Evolutionary conservation across 73 alveolate genomes (phyloP).

Genomic region (Tetrahymena elliotti): DNA sequence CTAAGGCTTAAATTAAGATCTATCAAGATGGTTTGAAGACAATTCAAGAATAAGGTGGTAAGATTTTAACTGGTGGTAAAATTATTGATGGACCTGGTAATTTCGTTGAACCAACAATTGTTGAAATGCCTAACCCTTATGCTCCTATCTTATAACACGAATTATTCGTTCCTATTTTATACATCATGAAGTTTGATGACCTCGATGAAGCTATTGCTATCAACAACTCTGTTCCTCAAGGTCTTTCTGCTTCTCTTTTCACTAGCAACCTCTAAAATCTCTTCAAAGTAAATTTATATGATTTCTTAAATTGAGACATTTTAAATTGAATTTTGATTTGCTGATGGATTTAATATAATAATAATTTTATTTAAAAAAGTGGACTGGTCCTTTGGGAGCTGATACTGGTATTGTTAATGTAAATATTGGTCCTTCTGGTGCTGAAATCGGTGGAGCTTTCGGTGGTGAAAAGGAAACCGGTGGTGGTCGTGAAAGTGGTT

Average conservation of each 20-base stretch:
- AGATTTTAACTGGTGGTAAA: constrained; percentile 69
- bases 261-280: constrained; percentile 66
- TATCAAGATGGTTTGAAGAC: constrained; percentile 55
- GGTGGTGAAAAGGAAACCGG: constrained; percentile 97
- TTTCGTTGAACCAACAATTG: constrained; percentile 79
- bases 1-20: constrained; percentile 53
- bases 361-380: neutral
- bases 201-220: constrained; percentile 75
- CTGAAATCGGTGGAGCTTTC: constrained; percentile 94
- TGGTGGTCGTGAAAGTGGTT: constrained; percentile 92
- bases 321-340: neutral
- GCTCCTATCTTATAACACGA: constrained; percentile 69
- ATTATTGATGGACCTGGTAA: constrained; percentile 67
- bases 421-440: constrained; percentile 87
- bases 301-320: neutral
- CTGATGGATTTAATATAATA: no score
- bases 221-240: constrained; percentile 84
- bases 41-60: constrained; percentile 76
- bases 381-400: constrained; percentile 61
- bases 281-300: constrained; percentile 30
- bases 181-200: constrained; percentile 60
- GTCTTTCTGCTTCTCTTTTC: constrained; percentile 71
- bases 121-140: constrained; percentile 51
- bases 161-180: constrained; percentile 68
- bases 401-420: constrained; percentile 88